Evolutionary conservation across 257 asterid genomes (phyloP), one percentile per base, ranked within the genome.

Genomic region (Voacanga thouarsii): DNA sequence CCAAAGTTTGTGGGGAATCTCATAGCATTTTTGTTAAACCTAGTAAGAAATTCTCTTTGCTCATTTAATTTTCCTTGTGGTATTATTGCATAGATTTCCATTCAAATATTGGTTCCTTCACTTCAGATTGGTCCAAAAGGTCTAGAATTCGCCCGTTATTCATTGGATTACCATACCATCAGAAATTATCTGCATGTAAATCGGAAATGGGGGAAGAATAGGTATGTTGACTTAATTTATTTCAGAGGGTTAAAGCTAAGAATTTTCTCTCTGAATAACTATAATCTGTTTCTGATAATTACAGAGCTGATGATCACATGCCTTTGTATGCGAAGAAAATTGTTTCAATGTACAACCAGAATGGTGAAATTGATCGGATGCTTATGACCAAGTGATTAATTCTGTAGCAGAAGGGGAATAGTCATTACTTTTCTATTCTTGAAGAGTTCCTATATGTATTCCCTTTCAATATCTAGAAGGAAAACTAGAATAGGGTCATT

Each of bases 161-260:
- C 99, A 69, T 82, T 93, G 84, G 99, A 95, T 82, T 93, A 95
- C 86, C 98, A 95, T 89, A 90, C 98, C 67, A 93, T 95, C 84
- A 88, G 99, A 77, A 95, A 95, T 80, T 93, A 95, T 85, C 88
- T 95, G 63, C 79, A 95, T 60, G 92, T 95, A 59, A 87, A 87
- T 78, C 97, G 98, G 60, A 81, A 84, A 24, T 95, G 99, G 99
- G 99, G 99, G 74, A 90, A 85, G 87, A 75, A 90, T 80, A 93
- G 97, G 98, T 93, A 83, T 28, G 82, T 65, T 47, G 39, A 7
- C 59, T 51, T 78, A 23, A 66, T 53, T 21, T 63, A 59, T 57
- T 60, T 51, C 24, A 5, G 16, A 16, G 45, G 67, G 33, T 43
- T 76, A 64, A 12, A 26, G 63, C 28, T 59, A 75, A 50, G 24